Base-by-base conservation (phyloP, 2,329 filamentous ascomycete species). In the Aureobasidium namibiae region DNA sequence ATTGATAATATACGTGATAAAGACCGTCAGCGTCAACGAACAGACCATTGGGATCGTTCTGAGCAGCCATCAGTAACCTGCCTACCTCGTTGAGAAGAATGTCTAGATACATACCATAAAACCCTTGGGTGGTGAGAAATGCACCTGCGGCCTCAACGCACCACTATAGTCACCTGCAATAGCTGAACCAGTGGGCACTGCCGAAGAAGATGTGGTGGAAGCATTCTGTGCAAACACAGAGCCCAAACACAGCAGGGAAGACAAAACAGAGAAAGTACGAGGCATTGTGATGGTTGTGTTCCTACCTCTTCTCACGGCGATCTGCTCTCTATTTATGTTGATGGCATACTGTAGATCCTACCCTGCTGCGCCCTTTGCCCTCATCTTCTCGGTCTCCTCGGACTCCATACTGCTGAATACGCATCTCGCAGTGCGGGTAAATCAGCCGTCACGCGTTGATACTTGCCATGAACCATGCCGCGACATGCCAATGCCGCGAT, bases 1-100 rank as follows among this genome's bases (percentile, higher is more conserved):
- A 84, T 67, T 87, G 84, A 65, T 87, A 88, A 70, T 87, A 87
- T 1, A 86, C 64, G 66, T 87, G 85, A 69, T 81, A 88, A 0
- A 75, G 74, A 4, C 82, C 82, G 58, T 82, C 75, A 2, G 70
- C 74, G 62, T 85, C 82, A 6, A 78, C 67, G 61, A 85, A 84
- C 73, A 85, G 77, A 64, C 84, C 84, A 70, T 87, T 87, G 1
- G 84, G 83, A 64, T 87, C 84, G 62, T 85, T 85, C 76, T 57
- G 21, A 44, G 14, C 9, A 21, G 3, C 5, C n/a, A 10, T 53
- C 11, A 53, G 49, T 2, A 31, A 21, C 3, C 13, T 4, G 9
- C 26, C n/a, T 72, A 63, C 34, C 73, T 63, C 2, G 49, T n/a
- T n/a, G n/a, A n/a, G 23, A 13, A 23, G 2, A 14, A 26, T 4